Base-by-base conservation (phyloP, 2,329 filamentous ascomycete species). In the Alternaria triticimaculans region DNA sequence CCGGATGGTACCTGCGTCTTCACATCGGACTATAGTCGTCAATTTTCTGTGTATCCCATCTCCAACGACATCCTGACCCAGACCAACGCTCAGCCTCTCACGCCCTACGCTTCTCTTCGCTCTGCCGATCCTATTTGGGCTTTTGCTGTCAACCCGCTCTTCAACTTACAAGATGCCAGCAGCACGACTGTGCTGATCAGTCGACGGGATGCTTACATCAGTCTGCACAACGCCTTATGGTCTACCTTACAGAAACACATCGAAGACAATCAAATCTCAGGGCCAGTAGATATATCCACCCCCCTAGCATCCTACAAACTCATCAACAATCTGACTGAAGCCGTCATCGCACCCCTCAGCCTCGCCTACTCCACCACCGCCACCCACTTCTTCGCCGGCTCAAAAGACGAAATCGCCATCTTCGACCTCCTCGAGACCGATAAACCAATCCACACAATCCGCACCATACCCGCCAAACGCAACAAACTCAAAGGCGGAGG, bases 1-100 rank as follows among this genome's bases (percentile, higher is more conserved):
- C 79, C 85, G 15, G 88, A 90, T 73, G 88, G 88, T 7, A 88
- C 86, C 1, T 85, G 83, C 21, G 72, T 90, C 23, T 73, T 90
- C 62, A 86, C 87, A 3, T 83, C 84, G 44, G 85, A 82, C 61
- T 83, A 79, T 60, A 80, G 87, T n/a, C 81, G 85, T 68, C 84
- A 84, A 1, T 88, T 85, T 71, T 81, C 88, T 7, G 72, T 89
- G 79, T 87, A 78, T 53, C 64, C 69, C 18, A 62, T 77, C 51
- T 44, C 65, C 25, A 60, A 62, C 9, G 58, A 62, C 45, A 58
- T 71, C 23, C 44, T 67, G 26, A 51, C 58, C 1, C 49, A 67
- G 21, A 18, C 56, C 5, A 30, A 26, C 8, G 55, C 64, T 23
- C 64, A 60, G 12, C 41, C 62, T 6, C 73, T 89, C 12, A 70